Percentiles rank a stretch among this genome's conserved stretches.
Conservation (phyloP, 2,329 filamentous ascomycete genomes). For the Thelonectria rubi region DNA sequence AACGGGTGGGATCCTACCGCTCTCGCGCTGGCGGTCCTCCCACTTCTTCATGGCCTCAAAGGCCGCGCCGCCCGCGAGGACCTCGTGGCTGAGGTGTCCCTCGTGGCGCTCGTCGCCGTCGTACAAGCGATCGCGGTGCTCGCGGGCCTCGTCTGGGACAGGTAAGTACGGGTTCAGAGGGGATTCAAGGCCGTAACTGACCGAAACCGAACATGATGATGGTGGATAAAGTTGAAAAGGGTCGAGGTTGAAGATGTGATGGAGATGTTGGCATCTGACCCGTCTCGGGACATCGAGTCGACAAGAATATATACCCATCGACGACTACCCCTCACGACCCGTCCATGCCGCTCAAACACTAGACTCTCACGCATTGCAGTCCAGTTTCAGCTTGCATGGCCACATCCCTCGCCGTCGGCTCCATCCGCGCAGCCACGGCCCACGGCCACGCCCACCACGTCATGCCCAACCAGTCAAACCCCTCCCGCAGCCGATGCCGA, state of each 20-base stretch:
- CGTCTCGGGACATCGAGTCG: background rate
- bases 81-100: slow-evolving; percentile 74
- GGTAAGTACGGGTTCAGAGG: background rate
- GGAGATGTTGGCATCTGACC: background rate
- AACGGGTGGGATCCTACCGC: slow-evolving; percentile 51
- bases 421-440: background rate
- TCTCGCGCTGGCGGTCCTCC: slow-evolving; percentile 76
- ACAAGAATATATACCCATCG: slow-evolving; percentile 8
- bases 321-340: slow-evolving; percentile 12
- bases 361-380: background rate
- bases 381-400: slow-evolving; percentile 17
- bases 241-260: background rate
- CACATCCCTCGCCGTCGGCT: background rate
- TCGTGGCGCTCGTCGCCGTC: slow-evolving; percentile 57
- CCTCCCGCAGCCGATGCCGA: background rate
- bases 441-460: background rate
- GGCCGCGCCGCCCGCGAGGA: slow-evolving; percentile 77
- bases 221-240: background rate
- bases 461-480: background rate
- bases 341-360: background rate
- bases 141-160: slow-evolving; percentile 17
- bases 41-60: slow-evolving; percentile 84
- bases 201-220: slow-evolving; percentile 28
- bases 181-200: background rate
- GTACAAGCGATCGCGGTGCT: slow-evolving; percentile 54